Conservation (phyloP, 73 alveolate genomes). For the Urostyla sp. region DNA sequence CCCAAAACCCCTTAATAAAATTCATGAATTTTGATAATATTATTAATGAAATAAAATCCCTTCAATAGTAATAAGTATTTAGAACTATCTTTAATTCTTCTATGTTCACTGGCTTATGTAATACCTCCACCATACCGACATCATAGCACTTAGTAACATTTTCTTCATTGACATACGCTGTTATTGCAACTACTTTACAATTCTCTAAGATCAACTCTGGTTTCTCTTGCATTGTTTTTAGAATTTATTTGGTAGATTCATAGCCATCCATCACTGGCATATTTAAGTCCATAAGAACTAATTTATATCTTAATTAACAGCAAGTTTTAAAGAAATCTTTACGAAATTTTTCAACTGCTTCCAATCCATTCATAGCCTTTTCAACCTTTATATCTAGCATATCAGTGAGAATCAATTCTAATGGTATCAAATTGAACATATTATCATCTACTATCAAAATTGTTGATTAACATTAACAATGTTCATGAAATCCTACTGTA, state of each 20-base stretch:
- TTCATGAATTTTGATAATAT: no score
- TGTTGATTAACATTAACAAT: not conserved
- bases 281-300: constrained; percentile 10
- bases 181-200: constrained; percentile 13
- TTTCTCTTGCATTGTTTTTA: constrained; percentile 2
- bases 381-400: not conserved
- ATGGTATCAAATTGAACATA: constrained; percentile 12
- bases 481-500: no score
- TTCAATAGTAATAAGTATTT: not conserved
- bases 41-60: no score
- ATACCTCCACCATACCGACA: constrained; percentile 32
- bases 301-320: constrained; percentile 1
- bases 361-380: constrained; percentile 21
- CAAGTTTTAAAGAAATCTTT: not conserved
- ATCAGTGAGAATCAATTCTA: constrained; percentile 4
- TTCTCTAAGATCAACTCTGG: constrained; percentile 2
- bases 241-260: constrained; percentile 9
- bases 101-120: constrained; percentile 23
- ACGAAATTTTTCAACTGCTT: constrained; percentile 10
- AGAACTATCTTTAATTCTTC: not conserved
- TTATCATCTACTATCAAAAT: constrained; percentile 23
- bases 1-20: no score
- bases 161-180: constrained; percentile 44
- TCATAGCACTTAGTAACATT: not conserved
- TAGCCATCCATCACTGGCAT: constrained; percentile 50